These are phyloP conservation scores for Trypanosoma boissoni DNA, from an alignment of 208 protist species.

Conservation along the genomic window DNA sequence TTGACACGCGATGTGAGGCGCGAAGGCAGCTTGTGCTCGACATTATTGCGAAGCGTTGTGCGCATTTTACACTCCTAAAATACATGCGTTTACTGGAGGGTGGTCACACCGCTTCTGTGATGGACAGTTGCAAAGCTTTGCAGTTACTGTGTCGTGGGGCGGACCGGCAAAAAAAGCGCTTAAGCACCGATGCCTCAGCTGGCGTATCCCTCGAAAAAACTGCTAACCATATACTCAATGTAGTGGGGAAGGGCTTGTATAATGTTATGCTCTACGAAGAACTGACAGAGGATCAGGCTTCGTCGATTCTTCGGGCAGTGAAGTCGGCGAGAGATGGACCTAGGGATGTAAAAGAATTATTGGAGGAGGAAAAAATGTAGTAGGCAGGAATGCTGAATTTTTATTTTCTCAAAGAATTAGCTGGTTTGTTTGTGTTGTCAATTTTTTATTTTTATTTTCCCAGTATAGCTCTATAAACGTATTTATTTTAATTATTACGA, in stretches of 20 bases:
- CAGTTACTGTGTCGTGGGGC: constrained; percentile 62
- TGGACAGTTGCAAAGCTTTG: constrained; percentile 65
- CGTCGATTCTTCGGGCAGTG: constrained; percentile 50
- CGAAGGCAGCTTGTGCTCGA: constrained; percentile 40
- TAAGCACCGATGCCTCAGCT: background rate
- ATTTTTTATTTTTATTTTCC: too few relatives aligned
- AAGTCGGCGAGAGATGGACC: constrained; percentile 15
- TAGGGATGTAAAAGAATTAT: background rate
- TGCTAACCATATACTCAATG: constrained; percentile 49
- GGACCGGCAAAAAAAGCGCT: constrained; percentile 30
- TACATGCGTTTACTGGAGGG: constrained; percentile 66
- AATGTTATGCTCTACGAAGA: constrained; percentile 66
- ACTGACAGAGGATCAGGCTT: constrained; percentile 61
- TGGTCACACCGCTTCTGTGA: constrained; percentile 44
- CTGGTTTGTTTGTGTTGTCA: too few relatives aligned
- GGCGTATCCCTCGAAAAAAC: constrained; percentile 38
- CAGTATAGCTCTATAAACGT: too few relatives aligned
- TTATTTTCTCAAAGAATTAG: too few relatives aligned
- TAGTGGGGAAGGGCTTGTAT: constrained; percentile 55
- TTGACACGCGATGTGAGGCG: constrained; percentile 41
- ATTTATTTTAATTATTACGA: background rate
- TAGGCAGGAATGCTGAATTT: constrained; percentile 6
- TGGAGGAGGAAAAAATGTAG: background rate
- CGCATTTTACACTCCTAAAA: constrained; percentile 73
- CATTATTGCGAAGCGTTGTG: constrained; percentile 55